These are phyloP conservation scores for Globisporangium lucens DNA, from an alignment of 352 stramenopile genomes.

Conservation along the genomic window DNA sequence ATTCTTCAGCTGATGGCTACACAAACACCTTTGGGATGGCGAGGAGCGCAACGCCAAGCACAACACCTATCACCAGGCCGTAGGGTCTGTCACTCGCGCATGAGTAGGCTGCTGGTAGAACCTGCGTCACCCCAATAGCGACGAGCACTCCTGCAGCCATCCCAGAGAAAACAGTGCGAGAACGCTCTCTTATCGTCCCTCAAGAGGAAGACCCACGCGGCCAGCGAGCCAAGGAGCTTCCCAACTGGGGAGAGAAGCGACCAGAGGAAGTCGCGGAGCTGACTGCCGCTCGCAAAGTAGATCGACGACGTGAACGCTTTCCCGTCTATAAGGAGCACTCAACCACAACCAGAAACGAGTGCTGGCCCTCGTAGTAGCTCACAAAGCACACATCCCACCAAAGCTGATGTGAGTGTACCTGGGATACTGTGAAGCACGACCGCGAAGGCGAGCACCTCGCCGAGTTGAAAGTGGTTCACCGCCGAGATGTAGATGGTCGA, in stretches of 20 bases:
- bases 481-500: constrained; percentile 1
- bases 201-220: background rate
- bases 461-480: background rate
- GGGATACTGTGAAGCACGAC: constrained; percentile 5
- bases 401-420: background rate
- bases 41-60: background rate
- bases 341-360: background rate
- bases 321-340: background rate
- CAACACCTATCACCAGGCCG: background rate
- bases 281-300: constrained; percentile 7
- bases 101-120: background rate
- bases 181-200: background rate
- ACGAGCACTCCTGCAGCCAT: background rate
- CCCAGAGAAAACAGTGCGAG: background rate
- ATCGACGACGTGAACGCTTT: constrained; percentile 1
- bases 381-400: background rate
- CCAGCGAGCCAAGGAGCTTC: background rate
- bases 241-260: background rate
- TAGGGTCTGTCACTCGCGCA: background rate
- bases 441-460: constrained; percentile 3
- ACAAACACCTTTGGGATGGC: constrained; percentile 4
- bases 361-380: background rate
- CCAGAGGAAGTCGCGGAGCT: background rate
- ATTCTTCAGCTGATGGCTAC: background rate
- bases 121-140: background rate